These are phyloP conservation scores for Forsythia viridissima DNA, from an alignment of 257 asterid genomes.

Conservation along the genomic window DNA sequence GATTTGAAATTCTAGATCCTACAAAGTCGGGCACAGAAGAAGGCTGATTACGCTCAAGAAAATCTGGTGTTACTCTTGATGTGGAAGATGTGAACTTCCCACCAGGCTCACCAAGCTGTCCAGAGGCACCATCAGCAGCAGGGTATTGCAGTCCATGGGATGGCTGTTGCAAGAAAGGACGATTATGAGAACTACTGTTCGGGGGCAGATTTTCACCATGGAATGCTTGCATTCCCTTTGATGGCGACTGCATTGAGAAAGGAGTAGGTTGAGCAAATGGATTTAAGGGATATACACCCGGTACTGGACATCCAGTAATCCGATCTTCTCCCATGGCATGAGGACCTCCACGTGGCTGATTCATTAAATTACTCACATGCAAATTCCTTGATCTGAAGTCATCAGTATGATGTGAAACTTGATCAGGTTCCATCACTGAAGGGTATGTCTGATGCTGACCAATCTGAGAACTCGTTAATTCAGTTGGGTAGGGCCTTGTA, in stretches of 20 bases:
- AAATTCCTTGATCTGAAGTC: slow-evolving; percentile 40
- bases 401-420: slow-evolving; percentile 30
- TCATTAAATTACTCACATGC: slow-evolving; percentile 37
- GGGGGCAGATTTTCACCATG: slow-evolving; percentile 44
- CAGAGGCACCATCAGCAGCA: slow-evolving; percentile 34
- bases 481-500: slow-evolving; percentile 40
- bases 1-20: slow-evolving; percentile 52
- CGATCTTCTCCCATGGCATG: slow-evolving; percentile 34
- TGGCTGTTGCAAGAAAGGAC: slow-evolving; percentile 39
- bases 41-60: slow-evolving; percentile 48
- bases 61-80: slow-evolving; percentile 44
- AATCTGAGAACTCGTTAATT: slow-evolving; percentile 39
- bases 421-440: slow-evolving; percentile 38
- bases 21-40: slow-evolving; percentile 35
- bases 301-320: slow-evolving; percentile 31
- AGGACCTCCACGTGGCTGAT: slow-evolving; percentile 37
- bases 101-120: slow-evolving; percentile 40
- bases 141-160: slow-evolving; percentile 42
- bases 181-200: slow-evolving; percentile 31
- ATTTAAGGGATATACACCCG: slow-evolving; percentile 34
- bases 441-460: slow-evolving; percentile 49
- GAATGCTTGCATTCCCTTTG: slow-evolving; percentile 40
- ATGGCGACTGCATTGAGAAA: slow-evolving; percentile 35
- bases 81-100: slow-evolving; percentile 42
- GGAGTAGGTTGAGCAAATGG: slow-evolving; percentile 39